These are phyloP conservation scores for Stagonosporopsis rhizophila DNA, from an alignment of 2,329 filamentous ascomycete species.

Conservation along the genomic window DNA sequence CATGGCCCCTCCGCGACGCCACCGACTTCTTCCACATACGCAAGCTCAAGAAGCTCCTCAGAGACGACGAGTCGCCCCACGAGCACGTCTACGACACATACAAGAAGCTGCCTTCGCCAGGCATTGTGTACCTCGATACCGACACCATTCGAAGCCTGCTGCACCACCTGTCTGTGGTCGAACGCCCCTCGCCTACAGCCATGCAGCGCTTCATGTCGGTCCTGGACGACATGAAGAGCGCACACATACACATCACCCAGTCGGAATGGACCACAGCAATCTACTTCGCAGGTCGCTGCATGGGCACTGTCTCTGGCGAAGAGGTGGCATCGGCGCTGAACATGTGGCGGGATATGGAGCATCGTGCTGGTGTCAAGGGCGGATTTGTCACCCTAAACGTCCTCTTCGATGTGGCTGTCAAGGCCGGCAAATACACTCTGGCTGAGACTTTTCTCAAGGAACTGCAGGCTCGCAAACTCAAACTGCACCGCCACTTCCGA, in stretches of 20 bases:
- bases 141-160: constrained; percentile 69
- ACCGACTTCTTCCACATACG: constrained; percentile 47
- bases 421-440: constrained; percentile 81
- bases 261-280: constrained; percentile 86
- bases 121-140: constrained; percentile 59
- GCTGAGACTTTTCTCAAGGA: constrained; percentile 86
- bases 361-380: constrained; percentile 66
- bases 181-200: constrained; percentile 58
- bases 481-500: constrained; percentile 79
- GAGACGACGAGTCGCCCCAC: constrained; percentile 53
- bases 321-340: constrained; percentile 74
- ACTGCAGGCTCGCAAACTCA: constrained; percentile 73
- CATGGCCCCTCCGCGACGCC: constrained; percentile 41
- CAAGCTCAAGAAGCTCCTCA: constrained; percentile 49
- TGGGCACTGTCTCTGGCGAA: constrained; percentile 62
- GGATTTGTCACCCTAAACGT: constrained; percentile 91
- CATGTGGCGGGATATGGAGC: constrained; percentile 91
- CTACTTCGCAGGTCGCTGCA: constrained; percentile 77
- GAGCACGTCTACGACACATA: constrained; percentile 62
- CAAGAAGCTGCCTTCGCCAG: constrained; percentile 59
- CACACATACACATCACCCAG: constrained; percentile 71
- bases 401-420: constrained; percentile 86
- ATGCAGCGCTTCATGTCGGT: constrained; percentile 86
- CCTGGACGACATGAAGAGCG: constrained; percentile 80
- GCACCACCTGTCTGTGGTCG: constrained; percentile 70